Evolutionary conservation across 192 early-diverging fungal genomes (phyloP).

Genomic region (Backusella sp.): DNA sequence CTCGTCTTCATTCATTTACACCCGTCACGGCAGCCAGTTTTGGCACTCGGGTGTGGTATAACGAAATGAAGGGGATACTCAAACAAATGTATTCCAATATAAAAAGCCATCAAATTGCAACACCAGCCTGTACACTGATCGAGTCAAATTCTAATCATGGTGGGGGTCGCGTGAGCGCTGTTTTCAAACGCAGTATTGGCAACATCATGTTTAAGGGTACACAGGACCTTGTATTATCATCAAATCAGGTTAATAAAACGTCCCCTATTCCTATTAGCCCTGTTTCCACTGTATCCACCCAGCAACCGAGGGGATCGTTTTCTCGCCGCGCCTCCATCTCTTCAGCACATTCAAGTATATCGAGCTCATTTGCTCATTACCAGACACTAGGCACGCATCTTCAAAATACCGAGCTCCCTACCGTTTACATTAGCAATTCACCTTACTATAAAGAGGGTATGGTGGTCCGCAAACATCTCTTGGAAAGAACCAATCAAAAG

Average conservation of each 20-base stretch:
- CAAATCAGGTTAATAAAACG: not conserved
- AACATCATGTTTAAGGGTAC: constrained; percentile 22
- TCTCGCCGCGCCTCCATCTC: constrained; percentile 6
- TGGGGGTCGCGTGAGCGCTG: constrained; percentile 3
- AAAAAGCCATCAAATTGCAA: constrained; percentile 13
- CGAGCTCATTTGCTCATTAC: not conserved
- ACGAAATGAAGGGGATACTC: constrained; percentile 15
- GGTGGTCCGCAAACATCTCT: constrained; percentile 83
- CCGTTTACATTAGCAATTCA: constrained; percentile 18
- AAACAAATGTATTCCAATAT: constrained; percentile 28
- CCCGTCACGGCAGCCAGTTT: not conserved
- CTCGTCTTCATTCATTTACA: not conserved
- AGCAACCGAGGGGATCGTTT: not conserved
- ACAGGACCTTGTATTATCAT: not conserved
- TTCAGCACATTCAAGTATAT: constrained; percentile 8
- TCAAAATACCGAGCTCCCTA: constrained; percentile 16
- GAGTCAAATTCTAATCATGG: not conserved
- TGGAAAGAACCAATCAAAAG: constrained; percentile 73
- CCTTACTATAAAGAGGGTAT: constrained; percentile 66
- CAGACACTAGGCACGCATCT: constrained; percentile 10
- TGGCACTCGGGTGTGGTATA: constrained; percentile 1
- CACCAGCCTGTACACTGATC: not conserved
- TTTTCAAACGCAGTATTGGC: constrained; percentile 26
- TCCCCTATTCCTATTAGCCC: not conserved
- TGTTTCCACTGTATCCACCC: not conserved